A percentile compares a stretch with the other conserved stretches of the same genome.
Evolutionary conservation across 140 eudicot species (phyloP).

Genomic region (Oenanthe javanica): DNA sequence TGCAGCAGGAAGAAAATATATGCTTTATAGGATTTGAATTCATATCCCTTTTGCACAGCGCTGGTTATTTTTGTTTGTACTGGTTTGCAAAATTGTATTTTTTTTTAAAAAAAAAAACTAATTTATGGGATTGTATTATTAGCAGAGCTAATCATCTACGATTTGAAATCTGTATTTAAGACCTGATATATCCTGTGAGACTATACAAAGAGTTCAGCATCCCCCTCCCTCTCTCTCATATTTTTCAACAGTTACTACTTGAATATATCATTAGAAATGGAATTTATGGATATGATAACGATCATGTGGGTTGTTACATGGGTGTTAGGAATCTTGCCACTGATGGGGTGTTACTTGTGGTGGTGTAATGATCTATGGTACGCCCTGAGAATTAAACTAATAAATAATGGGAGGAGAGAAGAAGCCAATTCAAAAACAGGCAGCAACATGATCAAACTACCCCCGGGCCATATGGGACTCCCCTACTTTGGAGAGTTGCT

Average conservation of each 20-base stretch:
- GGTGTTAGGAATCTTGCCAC: not conserved
- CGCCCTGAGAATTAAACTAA: not conserved
- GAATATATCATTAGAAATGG: not conserved
- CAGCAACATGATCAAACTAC: slow-evolving; percentile 9
- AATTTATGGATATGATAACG: not conserved
- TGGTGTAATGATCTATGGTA: slow-evolving; percentile 34
- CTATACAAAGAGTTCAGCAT: not conserved
- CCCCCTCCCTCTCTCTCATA: not conserved
- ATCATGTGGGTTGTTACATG: not conserved
- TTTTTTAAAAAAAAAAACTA: too few relatives aligned
- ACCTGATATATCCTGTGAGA: not conserved
- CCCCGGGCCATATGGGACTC: slow-evolving; percentile 30
- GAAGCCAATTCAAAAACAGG: not conserved
- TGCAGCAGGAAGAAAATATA: too few relatives aligned
- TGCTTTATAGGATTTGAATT: too few relatives aligned
- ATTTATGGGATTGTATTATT: too few relatives aligned
- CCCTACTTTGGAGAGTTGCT: slow-evolving; percentile 31
- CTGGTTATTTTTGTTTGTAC: too few relatives aligned
- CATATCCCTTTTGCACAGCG: too few relatives aligned
- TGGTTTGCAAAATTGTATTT: too few relatives aligned
- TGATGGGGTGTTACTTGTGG: slow-evolving; percentile 22
- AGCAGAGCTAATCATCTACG: not conserved
- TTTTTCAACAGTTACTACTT: not conserved
- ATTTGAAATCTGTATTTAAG: not conserved
- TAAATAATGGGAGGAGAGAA: not conserved